These are phyloP conservation scores for Arthroderma sp. DNA, from an alignment of 2,329 filamentous ascomycete species.

Conservation along the genomic window DNA sequence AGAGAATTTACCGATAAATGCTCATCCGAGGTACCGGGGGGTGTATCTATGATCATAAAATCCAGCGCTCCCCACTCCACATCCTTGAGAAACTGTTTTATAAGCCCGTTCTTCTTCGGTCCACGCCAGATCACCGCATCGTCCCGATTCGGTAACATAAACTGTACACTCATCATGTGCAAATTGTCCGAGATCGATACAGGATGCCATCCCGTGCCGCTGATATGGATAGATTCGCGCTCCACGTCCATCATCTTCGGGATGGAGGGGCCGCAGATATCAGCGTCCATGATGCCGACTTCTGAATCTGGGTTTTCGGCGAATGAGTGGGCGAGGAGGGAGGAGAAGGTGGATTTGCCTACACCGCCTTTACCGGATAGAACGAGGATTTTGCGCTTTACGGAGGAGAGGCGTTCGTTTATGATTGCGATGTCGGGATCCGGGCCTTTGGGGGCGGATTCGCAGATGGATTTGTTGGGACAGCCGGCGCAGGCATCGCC, in stretches of 20 bases:
- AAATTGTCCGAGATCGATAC: constrained; percentile 94
- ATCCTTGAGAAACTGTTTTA: constrained; percentile 96
- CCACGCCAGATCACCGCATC: constrained; percentile 96
- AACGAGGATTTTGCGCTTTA: constrained; percentile 86
- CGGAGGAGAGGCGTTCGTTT: constrained; percentile 62
- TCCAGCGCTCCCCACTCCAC: constrained; percentile 96
- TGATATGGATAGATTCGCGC: constrained; percentile 83
- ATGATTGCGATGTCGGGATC: constrained; percentile 90
- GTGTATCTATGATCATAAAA: constrained; percentile 86
- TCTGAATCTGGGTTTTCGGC: constrained; percentile 63
- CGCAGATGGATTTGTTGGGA: constrained; percentile 91
- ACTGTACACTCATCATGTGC: constrained; percentile 93
- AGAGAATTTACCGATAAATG: constrained; percentile 89
- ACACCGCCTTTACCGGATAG: constrained; percentile 93
- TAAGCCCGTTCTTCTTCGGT: constrained; percentile 95
- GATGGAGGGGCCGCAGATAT: constrained; percentile 91
- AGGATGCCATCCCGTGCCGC: constrained; percentile 77
- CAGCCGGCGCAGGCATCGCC: constrained; percentile 83
- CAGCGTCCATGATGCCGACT: constrained; percentile 94
- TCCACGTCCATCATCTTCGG: constrained; percentile 99
- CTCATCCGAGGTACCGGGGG: constrained; percentile 89
- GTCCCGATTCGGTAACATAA: constrained; percentile 88
- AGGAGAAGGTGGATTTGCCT: constrained; percentile 88
- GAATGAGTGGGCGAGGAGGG: constrained; percentile 77
- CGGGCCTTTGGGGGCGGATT: constrained; percentile 83